Evolutionary conservation across 768 basidiomycete genomes (phyloP).

Genomic region (Chalciporus pseudorubinellus): DNA sequence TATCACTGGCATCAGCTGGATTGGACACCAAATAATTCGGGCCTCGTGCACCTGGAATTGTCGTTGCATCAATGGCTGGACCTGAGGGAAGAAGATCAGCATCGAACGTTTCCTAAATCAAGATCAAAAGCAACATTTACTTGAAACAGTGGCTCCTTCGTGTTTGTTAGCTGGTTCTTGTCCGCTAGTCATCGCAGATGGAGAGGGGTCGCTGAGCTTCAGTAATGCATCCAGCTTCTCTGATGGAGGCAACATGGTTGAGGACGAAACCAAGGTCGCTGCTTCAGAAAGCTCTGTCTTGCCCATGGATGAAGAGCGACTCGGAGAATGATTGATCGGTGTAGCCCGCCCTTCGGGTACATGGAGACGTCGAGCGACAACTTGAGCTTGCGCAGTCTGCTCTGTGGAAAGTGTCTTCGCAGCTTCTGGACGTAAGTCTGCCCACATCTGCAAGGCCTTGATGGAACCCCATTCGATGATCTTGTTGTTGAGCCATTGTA

Average conservation of each 20-base stretch:
- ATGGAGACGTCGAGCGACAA: slow-evolving; percentile 45
- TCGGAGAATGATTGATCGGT: slow-evolving; percentile 33
- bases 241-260: slow-evolving; percentile 12
- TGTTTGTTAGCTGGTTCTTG: slow-evolving; percentile 11
- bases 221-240: slow-evolving; percentile 27
- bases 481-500: slow-evolving; percentile 95
- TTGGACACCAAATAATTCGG: slow-evolving; percentile 1
- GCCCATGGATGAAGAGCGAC: slow-evolving; percentile 38
- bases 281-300: slow-evolving; percentile 21
- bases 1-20: slow-evolving; percentile 10
- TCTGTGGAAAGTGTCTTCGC: slow-evolving; percentile 45
- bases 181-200: slow-evolving; percentile 7
- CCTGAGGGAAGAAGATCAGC: slow-evolving; percentile 18
- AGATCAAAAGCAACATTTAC: slow-evolving; percentile 10
- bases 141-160: slow-evolving; percentile 27
- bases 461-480: slow-evolving; percentile 99
- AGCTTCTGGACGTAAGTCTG: slow-evolving; percentile 67
- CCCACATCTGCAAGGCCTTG: slow-evolving; percentile 91
- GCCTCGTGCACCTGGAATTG: slow-evolving; percentile 17
- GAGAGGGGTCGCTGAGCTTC: slow-evolving; percentile 21
- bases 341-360: slow-evolving; percentile 47
- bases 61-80: slow-evolving; percentile 20
- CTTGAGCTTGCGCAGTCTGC: slow-evolving; percentile 47
- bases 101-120: neutral
- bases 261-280: slow-evolving; percentile 16